These are phyloP conservation scores for Anthostomella pinea DNA, from an alignment of 2,329 filamentous ascomycete genomes.

Conservation along the genomic window DNA sequence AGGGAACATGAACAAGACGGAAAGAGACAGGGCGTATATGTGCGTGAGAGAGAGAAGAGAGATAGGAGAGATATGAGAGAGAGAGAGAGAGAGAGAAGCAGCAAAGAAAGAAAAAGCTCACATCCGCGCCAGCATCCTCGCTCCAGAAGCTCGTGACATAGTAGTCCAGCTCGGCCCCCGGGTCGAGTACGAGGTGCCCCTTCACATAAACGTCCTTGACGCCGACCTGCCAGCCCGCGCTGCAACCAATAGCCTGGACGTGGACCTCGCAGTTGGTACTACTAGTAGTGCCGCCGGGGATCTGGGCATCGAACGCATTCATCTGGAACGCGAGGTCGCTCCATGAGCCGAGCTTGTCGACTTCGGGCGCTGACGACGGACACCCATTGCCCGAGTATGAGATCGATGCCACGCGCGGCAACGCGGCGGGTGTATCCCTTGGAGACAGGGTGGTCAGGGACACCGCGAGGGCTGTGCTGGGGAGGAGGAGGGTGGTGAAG, in stretches of 20 bases:
- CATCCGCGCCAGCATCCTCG: constrained; percentile 33
- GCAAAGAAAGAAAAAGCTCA: constrained; percentile 17
- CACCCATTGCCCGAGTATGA: constrained; percentile 38
- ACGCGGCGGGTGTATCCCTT: constrained; percentile 23
- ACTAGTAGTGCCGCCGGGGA: constrained; percentile 19
- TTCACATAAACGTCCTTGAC: constrained; percentile 32
- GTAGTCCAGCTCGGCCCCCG: constrained; percentile 33
- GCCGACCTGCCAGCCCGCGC: constrained; percentile 38
- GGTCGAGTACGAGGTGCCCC: constrained; percentile 33
- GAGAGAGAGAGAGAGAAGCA: not conserved
- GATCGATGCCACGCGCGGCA: constrained; percentile 32
- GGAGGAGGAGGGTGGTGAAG: constrained; percentile 17
- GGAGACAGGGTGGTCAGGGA: constrained; percentile 10
- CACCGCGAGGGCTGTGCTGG: constrained; percentile 14
- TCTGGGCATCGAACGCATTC: constrained; percentile 26
- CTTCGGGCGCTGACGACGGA: constrained; percentile 31
- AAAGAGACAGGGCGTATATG: not conserved
- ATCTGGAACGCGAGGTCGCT: constrained; percentile 29
- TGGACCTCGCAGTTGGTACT: constrained; percentile 39
- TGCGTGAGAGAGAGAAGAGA: not conserved
- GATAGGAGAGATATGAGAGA: not conserved
- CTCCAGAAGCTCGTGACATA: constrained; percentile 38
- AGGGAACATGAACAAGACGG: not conserved
- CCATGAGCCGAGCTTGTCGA: constrained; percentile 31
- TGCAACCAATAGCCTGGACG: constrained; percentile 29